phyloP scores from a whole-genome alignment of 164 flowering plant genomes.

The Platanus orientalis region DNA sequence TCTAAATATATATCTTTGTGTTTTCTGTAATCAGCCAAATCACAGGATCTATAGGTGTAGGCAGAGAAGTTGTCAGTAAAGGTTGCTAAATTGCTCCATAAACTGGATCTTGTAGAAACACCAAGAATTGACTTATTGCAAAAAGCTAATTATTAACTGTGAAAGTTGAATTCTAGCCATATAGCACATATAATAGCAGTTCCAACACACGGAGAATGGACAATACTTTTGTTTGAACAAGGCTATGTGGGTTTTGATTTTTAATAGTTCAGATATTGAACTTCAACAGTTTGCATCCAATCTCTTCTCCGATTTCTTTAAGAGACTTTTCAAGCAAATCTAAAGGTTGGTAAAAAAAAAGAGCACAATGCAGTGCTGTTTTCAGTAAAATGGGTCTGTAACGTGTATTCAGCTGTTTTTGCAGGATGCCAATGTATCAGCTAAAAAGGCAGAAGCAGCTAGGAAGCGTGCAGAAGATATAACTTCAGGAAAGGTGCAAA shows the following conservation, averaged over 20 bases:
- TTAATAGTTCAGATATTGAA: not conserved
- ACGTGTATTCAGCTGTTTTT: not conserved
- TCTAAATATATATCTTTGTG: too few relatives aligned
- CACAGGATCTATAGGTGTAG: too few relatives aligned
- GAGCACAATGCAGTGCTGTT: not conserved
- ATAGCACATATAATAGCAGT: not conserved
- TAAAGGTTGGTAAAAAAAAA: too few relatives aligned
- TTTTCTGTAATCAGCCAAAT: too few relatives aligned
- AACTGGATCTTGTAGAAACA: not conserved
- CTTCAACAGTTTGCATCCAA: not conserved
- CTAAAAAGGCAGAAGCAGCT: slow-evolving; percentile 57
- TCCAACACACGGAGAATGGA: not conserved
- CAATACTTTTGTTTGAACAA: not conserved
- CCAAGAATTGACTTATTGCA: not conserved
- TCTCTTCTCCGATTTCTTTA: not conserved
- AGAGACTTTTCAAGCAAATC: too few relatives aligned
- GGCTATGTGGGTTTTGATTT: not conserved
- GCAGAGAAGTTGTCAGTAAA: not conserved
- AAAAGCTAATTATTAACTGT: not conserved
- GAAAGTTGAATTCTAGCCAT: not conserved
- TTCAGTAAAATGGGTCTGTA: not conserved
- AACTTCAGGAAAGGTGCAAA: slow-evolving; percentile 56
- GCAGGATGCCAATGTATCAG: slow-evolving; percentile 64
- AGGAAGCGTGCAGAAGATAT: slow-evolving; percentile 74
- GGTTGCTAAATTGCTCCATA: not conserved